Conservation (phyloP, 306 rosid genomes). For the cucumber (Cucumis sativus) region DNA sequence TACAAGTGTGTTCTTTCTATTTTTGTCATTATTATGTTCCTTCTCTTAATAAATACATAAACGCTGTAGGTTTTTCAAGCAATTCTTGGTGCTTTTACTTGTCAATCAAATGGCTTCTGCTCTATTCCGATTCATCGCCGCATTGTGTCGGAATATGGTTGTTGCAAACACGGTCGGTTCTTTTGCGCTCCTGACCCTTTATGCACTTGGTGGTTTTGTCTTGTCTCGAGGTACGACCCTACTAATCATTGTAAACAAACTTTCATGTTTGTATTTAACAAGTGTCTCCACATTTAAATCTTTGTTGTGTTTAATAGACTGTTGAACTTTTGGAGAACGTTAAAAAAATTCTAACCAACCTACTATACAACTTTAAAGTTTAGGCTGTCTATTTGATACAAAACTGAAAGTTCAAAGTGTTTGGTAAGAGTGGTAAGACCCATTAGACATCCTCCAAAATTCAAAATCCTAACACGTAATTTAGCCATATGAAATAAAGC, state of each 20-base stretch:
- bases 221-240: constrained; percentile 43
- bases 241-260: not conserved
- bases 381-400: not conserved
- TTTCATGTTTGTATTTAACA: too few relatives aligned
- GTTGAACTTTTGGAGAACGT: not conserved
- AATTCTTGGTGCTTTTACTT: constrained; percentile 31
- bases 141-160: constrained; percentile 33
- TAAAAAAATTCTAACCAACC: too few relatives aligned
- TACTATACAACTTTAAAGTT: too few relatives aligned
- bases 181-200: constrained; percentile 29
- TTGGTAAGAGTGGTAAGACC: not conserved
- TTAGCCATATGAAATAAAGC: not conserved
- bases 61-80: constrained; percentile 44
- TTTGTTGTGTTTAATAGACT: too few relatives aligned
- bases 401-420: not conserved
- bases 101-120: constrained; percentile 54
- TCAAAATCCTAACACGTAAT: not conserved
- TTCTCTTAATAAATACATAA: too few relatives aligned
- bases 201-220: constrained; percentile 51
- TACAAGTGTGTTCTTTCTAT: not conserved
- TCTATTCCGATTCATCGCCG: constrained; percentile 45
- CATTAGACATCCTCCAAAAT: not conserved
- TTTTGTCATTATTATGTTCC: not conserved
- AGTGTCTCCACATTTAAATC: too few relatives aligned
- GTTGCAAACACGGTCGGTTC: constrained; percentile 48